Conservation (phyloP, 2,329 filamentous ascomycete genomes). For the Colletotrichum shisoi region DNA sequence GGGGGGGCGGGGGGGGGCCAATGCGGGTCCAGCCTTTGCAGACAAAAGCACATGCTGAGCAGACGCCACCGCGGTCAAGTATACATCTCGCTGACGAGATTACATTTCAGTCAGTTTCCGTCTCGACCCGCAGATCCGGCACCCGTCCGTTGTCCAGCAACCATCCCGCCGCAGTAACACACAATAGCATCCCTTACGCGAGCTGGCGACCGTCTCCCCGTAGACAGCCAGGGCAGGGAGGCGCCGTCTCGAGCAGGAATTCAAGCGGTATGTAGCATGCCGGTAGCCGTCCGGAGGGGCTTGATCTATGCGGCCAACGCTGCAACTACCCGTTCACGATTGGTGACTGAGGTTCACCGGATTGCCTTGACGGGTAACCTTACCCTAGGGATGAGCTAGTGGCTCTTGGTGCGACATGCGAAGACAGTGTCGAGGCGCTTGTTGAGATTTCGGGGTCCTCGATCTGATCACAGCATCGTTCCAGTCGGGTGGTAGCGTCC, state of each 20-base stretch:
- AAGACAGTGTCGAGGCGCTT: slow-evolving; percentile 3
- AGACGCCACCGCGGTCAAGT: background rate
- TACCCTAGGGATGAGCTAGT: background rate
- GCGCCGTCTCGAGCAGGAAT: background rate
- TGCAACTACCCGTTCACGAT: background rate
- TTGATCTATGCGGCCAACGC: slow-evolving; percentile 4
- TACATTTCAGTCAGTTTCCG: background rate
- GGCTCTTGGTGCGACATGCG: slow-evolving; percentile 19
- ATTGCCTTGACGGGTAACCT: background rate
- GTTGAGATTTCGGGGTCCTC: slow-evolving; percentile 13
- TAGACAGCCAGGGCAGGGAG: background rate
- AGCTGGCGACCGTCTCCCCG: background rate
- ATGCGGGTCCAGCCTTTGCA: background rate
- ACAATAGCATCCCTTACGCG: background rate
- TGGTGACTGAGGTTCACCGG: slow-evolving; percentile 12
- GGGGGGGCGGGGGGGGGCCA: background rate
- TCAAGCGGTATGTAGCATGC: slow-evolving; percentile 16
- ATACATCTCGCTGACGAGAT: background rate
- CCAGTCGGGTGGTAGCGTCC: slow-evolving; percentile 29
- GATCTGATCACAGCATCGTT: slow-evolving; percentile 34
- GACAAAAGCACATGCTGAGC: background rate
- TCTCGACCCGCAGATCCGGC: slow-evolving; percentile 1
- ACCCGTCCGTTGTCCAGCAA: background rate
- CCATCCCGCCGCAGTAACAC: background rate
- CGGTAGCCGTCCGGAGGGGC: slow-evolving; percentile 11